Percentiles rank a stretch among this genome's conserved stretches.
phyloP scores from a whole-genome alignment of 805 yeast species.

The Suhomyces emberorum region DNA sequence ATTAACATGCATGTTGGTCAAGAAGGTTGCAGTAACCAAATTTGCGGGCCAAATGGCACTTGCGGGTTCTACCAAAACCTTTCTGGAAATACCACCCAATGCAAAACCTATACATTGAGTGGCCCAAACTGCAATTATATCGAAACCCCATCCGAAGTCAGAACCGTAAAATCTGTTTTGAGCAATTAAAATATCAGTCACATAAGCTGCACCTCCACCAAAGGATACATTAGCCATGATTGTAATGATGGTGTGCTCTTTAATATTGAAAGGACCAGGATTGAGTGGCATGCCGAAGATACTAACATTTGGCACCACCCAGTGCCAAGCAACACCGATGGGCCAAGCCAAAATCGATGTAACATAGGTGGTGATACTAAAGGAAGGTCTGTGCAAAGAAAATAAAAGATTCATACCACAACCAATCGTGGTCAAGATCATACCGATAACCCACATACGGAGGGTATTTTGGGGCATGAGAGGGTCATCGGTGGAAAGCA shows the following conservation, averaged over 20 bases:
- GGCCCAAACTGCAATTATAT: conserved; percentile 48
- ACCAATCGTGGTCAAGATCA: conserved; percentile 52
- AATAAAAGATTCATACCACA: conserved; percentile 60
- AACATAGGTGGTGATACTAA: conserved; percentile 49
- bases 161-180: conserved; percentile 46
- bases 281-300: conserved; percentile 39
- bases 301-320: conserved; percentile 33
- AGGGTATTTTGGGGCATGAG: conserved; percentile 48
- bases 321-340: conserved; percentile 50
- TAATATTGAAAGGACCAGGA: conserved; percentile 58
- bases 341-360: conserved; percentile 62
- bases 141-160: conserved; percentile 52
- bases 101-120: conserved; percentile 68
- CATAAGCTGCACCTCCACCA: conserved; percentile 48
- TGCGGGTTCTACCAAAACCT: conserved; percentile 59
- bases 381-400: conserved; percentile 52
- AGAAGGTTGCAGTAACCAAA: conserved; percentile 56
- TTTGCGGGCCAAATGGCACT: conserved; percentile 71
- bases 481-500: conserved; percentile 51
- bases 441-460: conserved; percentile 52
- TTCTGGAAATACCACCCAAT: conserved; percentile 59
- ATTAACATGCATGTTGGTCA: conserved; percentile 49
- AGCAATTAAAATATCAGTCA: conserved; percentile 55
- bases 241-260: conserved; percentile 58
- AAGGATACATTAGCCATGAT: conserved; percentile 49